Conservation (phyloP, 1,284 basidiomycete species). For the Takashimella koratensis region DNA sequence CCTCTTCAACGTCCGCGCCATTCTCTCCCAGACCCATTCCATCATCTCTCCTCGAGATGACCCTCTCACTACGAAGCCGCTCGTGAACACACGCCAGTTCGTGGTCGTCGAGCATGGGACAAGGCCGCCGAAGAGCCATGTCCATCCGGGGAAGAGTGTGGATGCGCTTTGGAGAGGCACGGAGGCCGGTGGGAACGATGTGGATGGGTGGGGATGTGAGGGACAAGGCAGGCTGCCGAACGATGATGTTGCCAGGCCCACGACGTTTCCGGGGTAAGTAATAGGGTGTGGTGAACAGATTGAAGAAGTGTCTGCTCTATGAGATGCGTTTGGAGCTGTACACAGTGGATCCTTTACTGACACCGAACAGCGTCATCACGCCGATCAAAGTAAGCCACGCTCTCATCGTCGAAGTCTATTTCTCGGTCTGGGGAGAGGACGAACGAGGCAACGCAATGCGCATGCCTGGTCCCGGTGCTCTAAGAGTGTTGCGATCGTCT, state of each 20-base stretch:
- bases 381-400: slow-evolving; percentile 35
- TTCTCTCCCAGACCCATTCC: slow-evolving; percentile 17
- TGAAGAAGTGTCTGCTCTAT: too few relatives aligned
- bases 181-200: slow-evolving; percentile 8
- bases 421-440: slow-evolving; percentile 31
- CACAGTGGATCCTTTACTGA: too few relatives aligned
- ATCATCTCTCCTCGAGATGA: slow-evolving; percentile 23
- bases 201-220: neutral
- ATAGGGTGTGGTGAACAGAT: too few relatives aligned
- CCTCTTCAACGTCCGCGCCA: slow-evolving; percentile 16
- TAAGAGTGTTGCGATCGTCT: slow-evolving; percentile 26
- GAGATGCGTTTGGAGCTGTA: too few relatives aligned
- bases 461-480: slow-evolving; percentile 21
- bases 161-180: slow-evolving; percentile 23
- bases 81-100: slow-evolving; percentile 9
- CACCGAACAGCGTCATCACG: slow-evolving; percentile 23
- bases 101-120: slow-evolving; percentile 15
- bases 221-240: slow-evolving; percentile 15
- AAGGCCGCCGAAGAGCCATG: slow-evolving; percentile 12
- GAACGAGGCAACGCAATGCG: slow-evolving; percentile 11
- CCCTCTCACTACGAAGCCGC: slow-evolving; percentile 7
- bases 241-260: slow-evolving; percentile 20
- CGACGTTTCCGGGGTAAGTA: slow-evolving; percentile 20
- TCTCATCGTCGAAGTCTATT: slow-evolving; percentile 31
- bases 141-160: slow-evolving; percentile 6